Evolutionary conservation across 2,329 filamentous ascomycete species (phyloP), one percentile per base, ranked within the genome.

Genomic region (Penicillium sp.): DNA sequence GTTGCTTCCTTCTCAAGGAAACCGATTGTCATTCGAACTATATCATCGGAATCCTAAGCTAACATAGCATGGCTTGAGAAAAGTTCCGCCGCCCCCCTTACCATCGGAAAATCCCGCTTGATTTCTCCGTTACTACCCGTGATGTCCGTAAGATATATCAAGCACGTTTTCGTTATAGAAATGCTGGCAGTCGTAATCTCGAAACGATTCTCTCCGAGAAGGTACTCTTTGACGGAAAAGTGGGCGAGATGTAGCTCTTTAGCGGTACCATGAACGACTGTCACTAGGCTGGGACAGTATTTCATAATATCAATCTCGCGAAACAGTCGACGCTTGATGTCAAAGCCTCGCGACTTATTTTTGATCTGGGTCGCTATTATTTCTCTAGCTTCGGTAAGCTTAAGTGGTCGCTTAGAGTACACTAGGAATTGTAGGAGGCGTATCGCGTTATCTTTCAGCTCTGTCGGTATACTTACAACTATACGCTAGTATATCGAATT

Each of bases 201-300:
- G 19, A 50, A 3, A 1, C 33, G 4, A 12, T 31, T 3, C 7
- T 41, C 4, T 12, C 17, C 7, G 1, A 41, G 36, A 33, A 50
- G 47, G 17, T 41, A 50, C 28, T 50, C 47, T 33, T 41, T 28
- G 4, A 41, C 47, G 3, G 50, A 59, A 55, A 59, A 57, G 19
- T 59, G 47, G 43, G 43, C 47, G 43, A 59, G 54, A 43, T 59
- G 43, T 37, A 57, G 17, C 38, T 59, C 54, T 55, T 49, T 59
- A 12, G 55, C 50, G 2, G 4, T 25, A 28, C 19, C 12, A 7
- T 50, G 30, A 42, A 54, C 6, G 12, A 59, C 5, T 57, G 46
- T 50, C 33, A 42, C 50, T 33, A 59, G 47, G 17, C 57, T n/a
- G 3, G 53, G 50, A 46, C 50, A 59, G 50, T 59, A 57, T 36